Evolutionary conservation across 441 rosid species (phyloP).

Genomic region (Cnidoscolus chayamansa): DNA sequence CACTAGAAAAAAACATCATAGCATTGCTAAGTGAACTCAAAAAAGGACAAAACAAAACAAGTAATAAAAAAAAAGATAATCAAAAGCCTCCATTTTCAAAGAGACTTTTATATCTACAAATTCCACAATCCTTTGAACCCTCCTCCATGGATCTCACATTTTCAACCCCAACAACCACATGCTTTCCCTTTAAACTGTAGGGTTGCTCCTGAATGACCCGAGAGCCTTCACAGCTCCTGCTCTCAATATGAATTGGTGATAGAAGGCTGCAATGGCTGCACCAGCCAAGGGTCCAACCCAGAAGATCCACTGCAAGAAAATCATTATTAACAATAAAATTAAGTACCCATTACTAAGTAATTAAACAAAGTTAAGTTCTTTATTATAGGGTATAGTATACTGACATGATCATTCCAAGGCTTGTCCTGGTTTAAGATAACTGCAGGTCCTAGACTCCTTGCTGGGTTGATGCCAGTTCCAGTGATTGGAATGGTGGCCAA

Average conservation of each 20-base stretch:
- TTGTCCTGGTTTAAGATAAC: not conserved
- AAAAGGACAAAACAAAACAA: not conserved
- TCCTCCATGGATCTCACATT: not conserved
- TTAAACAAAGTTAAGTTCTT: not conserved
- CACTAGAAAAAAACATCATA: not conserved
- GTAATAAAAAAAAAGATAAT: not conserved
- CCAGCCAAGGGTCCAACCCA: slow-evolving; percentile 83
- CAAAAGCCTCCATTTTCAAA: slow-evolving; percentile 16
- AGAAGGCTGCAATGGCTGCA: slow-evolving; percentile 80
- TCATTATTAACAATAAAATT: not conserved
- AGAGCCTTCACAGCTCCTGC: slow-evolving; percentile 38
- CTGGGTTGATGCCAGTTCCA: no score
- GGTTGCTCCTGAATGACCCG: slow-evolving; percentile 75
- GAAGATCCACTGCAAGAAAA: slow-evolving; percentile 54
- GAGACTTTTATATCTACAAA: slow-evolving; percentile 30
- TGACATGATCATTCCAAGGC: no score
- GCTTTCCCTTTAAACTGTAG: slow-evolving; percentile 18
- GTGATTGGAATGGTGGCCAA: no score
- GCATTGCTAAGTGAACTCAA: slow-evolving; percentile 11
- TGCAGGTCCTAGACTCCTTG: no score
- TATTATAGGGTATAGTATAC: not conserved
- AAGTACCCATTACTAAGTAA: not conserved
- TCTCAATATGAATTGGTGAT: slow-evolving; percentile 61
- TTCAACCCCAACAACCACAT: slow-evolving; percentile 12
- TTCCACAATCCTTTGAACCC: slow-evolving; percentile 15